phyloP scores from a whole-genome alignment of 192 early-diverging fungal genomes.

The Mortierella antarctica region DNA sequence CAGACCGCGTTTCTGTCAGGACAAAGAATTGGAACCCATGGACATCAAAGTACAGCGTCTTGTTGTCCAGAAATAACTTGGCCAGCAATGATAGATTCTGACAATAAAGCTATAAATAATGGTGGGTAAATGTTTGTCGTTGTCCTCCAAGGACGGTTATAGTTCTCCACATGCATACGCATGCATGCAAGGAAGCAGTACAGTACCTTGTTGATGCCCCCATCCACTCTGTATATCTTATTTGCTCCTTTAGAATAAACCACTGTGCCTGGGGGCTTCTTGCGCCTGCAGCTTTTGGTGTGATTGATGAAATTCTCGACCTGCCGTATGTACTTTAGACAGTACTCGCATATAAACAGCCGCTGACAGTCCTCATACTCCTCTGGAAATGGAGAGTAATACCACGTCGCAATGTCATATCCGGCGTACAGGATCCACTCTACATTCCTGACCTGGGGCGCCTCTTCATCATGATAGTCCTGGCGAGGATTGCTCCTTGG shows the following conservation, averaged over 20 bases:
- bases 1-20: constrained; percentile 67
- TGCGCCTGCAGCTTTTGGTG: constrained; percentile 67
- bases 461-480: constrained; percentile 41
- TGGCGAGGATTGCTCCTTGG: constrained; percentile 1
- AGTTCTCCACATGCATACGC: neutral
- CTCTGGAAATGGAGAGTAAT: constrained; percentile 92
- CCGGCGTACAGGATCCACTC: constrained; percentile 75
- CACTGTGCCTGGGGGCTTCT: constrained; percentile 79
- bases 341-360: constrained; percentile 91
- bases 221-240: constrained; percentile 89
- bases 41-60: constrained; percentile 95
- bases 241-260: constrained; percentile 81
- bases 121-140: neutral
- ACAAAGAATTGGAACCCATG: constrained; percentile 96
- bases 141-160: neutral
- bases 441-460: constrained; percentile 53
- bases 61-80: constrained; percentile 97
- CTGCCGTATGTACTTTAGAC: constrained; percentile 93
- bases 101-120: constrained; percentile 78
- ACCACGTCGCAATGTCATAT: constrained; percentile 94
- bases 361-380: constrained; percentile 79
- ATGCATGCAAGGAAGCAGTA: constrained; percentile 6
- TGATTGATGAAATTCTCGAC: constrained; percentile 56
- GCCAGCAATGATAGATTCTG: constrained; percentile 94
- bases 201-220: constrained; percentile 80